phyloP scores from a whole-genome alignment of 305 asterid species.

The Stenogyne calaminthoides region DNA sequence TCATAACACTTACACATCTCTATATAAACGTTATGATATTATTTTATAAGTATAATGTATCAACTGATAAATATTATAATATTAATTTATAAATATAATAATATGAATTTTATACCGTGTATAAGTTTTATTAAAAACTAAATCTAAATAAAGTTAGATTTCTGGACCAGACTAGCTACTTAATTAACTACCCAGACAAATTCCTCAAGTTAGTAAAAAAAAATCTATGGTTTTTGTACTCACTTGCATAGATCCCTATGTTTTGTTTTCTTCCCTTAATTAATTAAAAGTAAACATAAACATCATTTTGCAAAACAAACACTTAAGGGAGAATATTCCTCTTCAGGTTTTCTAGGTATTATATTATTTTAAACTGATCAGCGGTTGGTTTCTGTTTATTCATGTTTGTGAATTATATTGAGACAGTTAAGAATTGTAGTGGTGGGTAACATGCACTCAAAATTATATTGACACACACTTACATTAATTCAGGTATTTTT shows the following conservation, averaged over 20 bases:
- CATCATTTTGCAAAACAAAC: neutral
- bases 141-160: no score
- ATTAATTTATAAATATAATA: no score
- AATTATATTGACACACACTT: no score
- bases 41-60: no score
- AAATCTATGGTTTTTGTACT: conserved; percentile 15
- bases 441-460: conserved; percentile 5
- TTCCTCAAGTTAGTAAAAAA: neutral
- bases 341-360: neutral
- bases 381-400: conserved; percentile 5
- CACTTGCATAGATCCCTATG: conserved; percentile 27
- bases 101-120: no score
- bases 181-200: neutral
- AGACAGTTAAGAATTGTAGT: neutral
- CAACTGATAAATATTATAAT: no score
- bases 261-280: conserved; percentile 17
- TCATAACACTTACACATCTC: no score
- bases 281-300: neutral
- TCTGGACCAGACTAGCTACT: no score
- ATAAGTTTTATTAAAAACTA: no score
- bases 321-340: conserved; percentile 27
- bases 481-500: no score
- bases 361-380: neutral
- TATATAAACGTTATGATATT: no score
- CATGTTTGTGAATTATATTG: neutral